Evolutionary conservation across 306 rosid species (phyloP).

Genomic region (Bauhinia variegata): DNA sequence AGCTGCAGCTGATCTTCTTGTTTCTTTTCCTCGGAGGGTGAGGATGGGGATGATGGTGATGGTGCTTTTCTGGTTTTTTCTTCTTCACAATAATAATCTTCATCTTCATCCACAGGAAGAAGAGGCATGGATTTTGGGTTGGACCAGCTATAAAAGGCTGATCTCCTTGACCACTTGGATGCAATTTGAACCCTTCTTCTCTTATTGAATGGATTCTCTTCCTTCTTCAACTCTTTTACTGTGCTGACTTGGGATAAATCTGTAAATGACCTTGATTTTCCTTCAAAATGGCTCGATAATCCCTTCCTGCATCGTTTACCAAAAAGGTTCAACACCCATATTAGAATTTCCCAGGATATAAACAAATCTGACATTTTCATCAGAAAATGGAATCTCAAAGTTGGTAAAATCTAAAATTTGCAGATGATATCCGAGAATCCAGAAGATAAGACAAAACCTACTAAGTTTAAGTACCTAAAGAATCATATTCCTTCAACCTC

Average conservation of each 20-base stretch:
- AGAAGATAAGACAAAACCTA: too few species aligned
- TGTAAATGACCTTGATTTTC: constrained; percentile 88
- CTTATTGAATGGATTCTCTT: constrained; percentile 83
- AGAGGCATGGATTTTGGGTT: constrained; percentile 95
- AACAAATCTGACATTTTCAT: too few species aligned
- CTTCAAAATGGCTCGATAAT: constrained; percentile 73
- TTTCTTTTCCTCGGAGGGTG: constrained; percentile 45
- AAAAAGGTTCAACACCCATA: neutral
- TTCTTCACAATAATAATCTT: constrained; percentile 26
- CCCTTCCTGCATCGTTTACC: constrained; percentile 69
- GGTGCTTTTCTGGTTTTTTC: constrained; percentile 38
- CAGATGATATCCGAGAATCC: too few species aligned
- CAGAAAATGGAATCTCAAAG: too few species aligned
- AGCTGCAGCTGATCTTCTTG: constrained; percentile 44
- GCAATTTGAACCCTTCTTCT: constrained; percentile 76
- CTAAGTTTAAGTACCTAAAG: too few species aligned
- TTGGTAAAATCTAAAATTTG: too few species aligned
- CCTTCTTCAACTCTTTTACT: constrained; percentile 64
- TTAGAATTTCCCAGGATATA: neutral
- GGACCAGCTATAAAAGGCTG: constrained; percentile 66
- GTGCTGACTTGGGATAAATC: constrained; percentile 60
- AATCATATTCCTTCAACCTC: too few species aligned
- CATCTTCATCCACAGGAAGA: constrained; percentile 63
- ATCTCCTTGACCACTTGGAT: constrained; percentile 66
- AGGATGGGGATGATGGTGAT: constrained; percentile 22